Percentiles rank a stretch among this genome's conserved stretches.
Conservation (phyloP, 2,329 filamentous ascomycete genomes). For the Ustulina deusta region DNA sequence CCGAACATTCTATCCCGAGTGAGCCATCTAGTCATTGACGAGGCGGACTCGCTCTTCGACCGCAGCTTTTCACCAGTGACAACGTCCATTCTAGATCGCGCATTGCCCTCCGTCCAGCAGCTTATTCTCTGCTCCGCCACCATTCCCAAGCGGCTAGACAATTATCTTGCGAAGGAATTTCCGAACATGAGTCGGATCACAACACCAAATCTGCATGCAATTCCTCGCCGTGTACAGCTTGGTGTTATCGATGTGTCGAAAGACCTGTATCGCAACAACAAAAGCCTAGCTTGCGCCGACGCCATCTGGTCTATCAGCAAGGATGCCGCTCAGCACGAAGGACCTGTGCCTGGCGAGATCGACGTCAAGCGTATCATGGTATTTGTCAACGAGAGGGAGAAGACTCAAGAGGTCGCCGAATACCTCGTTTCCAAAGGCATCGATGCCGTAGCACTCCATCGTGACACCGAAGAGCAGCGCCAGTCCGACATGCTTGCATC, state of each 20-base stretch:
- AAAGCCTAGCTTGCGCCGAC: conserved; percentile 91
- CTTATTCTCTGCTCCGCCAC: conserved; percentile 95
- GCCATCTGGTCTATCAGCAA: conserved; percentile 94
- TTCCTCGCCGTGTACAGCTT: conserved; percentile 92
- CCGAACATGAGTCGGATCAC: conserved; percentile 87
- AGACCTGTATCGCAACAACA: conserved; percentile 94
- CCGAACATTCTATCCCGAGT: conserved; percentile 95
- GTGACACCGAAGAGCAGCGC: conserved; percentile 83
- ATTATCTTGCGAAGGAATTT: conserved; percentile 82
- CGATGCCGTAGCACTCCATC: conserved; percentile 84
- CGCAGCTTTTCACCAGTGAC: conserved; percentile 90
- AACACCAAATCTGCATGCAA: conserved; percentile 95
- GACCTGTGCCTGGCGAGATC: conserved; percentile 64
- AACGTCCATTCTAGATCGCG: conserved; percentile 82
- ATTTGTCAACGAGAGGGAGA: conserved; percentile 96
- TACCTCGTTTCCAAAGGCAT: conserved; percentile 89
- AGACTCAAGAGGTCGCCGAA: conserved; percentile 81
- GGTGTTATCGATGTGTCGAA: conserved; percentile 92
- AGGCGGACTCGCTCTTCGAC: conserved; percentile 96
- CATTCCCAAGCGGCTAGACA: conserved; percentile 90
- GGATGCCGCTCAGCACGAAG: conserved; percentile 71
- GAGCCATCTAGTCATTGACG: conserved; percentile 88
- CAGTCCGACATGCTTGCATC: conserved; percentile 80
- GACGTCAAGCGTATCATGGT: conserved; percentile 89
- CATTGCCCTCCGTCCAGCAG: conserved; percentile 83